Evolutionary conservation across 352 stramenopile genomes (phyloP).

Genomic region (Globisporangium barbulae): DNA sequence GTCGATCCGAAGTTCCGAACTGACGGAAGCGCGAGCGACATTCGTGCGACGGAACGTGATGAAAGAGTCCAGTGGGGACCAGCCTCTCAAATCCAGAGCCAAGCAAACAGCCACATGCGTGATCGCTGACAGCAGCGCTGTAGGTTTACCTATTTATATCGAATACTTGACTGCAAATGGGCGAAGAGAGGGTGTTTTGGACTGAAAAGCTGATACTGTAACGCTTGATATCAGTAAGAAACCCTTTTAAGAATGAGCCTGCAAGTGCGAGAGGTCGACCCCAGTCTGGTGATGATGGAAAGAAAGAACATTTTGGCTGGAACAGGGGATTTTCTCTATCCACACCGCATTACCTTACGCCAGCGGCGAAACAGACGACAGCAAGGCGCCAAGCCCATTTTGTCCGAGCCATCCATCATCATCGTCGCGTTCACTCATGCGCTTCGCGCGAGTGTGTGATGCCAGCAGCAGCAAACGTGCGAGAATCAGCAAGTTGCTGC

Average conservation of each 20-base stretch:
- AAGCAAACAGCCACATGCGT: constrained; percentile 3
- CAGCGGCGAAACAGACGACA: background rate
- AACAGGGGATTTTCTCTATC: background rate
- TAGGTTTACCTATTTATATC: background rate
- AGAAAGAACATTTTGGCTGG: background rate
- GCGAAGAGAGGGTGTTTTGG: background rate
- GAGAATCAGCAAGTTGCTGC: too few species aligned
- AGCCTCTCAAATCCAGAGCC: background rate
- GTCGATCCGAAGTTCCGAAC: constrained; percentile 13
- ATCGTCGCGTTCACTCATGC: too few species aligned
- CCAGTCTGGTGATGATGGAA: background rate
- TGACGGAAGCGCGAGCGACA: constrained; percentile 4
- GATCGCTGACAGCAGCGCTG: background rate
- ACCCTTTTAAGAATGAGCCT: background rate
- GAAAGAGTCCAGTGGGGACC: background rate
- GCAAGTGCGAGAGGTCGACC: background rate
- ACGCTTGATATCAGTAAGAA: background rate
- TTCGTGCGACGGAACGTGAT: constrained; percentile 4
- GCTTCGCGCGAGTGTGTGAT: too few species aligned
- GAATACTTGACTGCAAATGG: background rate
- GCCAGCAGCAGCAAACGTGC: too few species aligned
- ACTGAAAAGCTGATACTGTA: background rate
- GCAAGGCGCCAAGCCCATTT: background rate
- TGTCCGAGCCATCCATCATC: too few species aligned
- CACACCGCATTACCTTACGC: background rate